phyloP scores from a whole-genome alignment of 805 yeast genomes.

The Jamesozyma rosinii region DNA sequence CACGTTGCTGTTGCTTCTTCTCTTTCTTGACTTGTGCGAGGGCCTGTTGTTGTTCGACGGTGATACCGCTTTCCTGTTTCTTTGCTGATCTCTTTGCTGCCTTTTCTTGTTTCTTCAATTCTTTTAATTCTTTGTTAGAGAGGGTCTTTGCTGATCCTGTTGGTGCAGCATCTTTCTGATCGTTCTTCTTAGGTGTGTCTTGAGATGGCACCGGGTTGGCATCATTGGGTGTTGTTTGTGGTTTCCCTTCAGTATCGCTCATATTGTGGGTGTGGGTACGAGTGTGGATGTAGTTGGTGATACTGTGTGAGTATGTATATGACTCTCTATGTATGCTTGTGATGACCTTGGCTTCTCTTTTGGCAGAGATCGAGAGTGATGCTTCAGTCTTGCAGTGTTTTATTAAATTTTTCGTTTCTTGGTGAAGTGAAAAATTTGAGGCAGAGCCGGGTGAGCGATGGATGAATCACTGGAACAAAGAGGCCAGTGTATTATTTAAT shows the following conservation, averaged over 20 bases:
- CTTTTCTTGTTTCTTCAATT: slow-evolving; percentile 79
- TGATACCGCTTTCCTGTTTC: slow-evolving; percentile 57
- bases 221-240: background rate
- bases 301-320: no score
- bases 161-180: background rate
- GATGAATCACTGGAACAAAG: background rate
- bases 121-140: slow-evolving; percentile 77
- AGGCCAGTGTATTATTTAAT: no score
- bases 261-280: no score
- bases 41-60: slow-evolving; percentile 32
- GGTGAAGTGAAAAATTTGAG: background rate
- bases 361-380: background rate
- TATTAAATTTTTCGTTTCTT: background rate
- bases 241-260: background rate
- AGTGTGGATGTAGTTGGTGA: no score
- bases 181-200: background rate
- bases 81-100: slow-evolving; percentile 88
- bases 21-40: slow-evolving; percentile 37
- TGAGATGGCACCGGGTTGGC: background rate
- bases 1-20: slow-evolving; percentile 34
- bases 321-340: no score
- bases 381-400: background rate
- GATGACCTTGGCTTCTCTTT: no score
- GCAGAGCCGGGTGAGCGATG: background rate
- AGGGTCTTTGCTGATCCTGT: slow-evolving; percentile 28